A percentile compares a stretch with the other conserved stretches of the same genome.
Evolutionary conservation across 306 rosid genomes (phyloP).

Genomic region (Quercus bicolor): DNA sequence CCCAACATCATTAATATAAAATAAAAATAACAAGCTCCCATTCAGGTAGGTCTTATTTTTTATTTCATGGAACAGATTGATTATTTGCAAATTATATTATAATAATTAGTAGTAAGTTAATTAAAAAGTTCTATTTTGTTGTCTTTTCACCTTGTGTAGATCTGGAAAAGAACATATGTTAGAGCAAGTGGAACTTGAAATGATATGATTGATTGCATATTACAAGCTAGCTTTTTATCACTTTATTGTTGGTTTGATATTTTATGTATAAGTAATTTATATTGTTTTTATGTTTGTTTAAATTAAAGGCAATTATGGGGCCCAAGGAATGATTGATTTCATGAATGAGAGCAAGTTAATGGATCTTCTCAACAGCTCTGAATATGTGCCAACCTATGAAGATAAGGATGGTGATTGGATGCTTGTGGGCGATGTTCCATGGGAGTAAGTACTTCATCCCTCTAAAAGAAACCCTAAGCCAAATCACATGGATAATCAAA

Average conservation of each 20-base stretch:
- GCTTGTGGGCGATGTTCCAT: constrained; percentile 99
- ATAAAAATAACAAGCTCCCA: neutral
- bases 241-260: neutral
- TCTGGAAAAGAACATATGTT: constrained; percentile 1
- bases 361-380: constrained; percentile 98
- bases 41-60: neutral
- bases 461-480: constrained; percentile 11
- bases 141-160: neutral
- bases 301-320: constrained; percentile 75
- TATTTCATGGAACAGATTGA: neutral
- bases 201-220: neutral
- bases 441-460: constrained; percentile 71
- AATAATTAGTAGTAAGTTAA: neutral
- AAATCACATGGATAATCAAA: neutral
- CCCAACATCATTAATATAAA: neutral
- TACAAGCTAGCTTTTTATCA: neutral
- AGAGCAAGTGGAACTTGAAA: neutral
- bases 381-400: constrained; percentile 97
- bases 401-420: constrained; percentile 99
- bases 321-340: constrained; percentile 99
- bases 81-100: neutral
- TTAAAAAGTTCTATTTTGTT: neutral
- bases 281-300: constrained; percentile 12
- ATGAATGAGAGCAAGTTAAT: constrained; percentile 98
- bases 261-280: neutral